phyloP scores from a whole-genome alignment of 768 basidiomycete species.

The Heimioporus sp. region DNA sequence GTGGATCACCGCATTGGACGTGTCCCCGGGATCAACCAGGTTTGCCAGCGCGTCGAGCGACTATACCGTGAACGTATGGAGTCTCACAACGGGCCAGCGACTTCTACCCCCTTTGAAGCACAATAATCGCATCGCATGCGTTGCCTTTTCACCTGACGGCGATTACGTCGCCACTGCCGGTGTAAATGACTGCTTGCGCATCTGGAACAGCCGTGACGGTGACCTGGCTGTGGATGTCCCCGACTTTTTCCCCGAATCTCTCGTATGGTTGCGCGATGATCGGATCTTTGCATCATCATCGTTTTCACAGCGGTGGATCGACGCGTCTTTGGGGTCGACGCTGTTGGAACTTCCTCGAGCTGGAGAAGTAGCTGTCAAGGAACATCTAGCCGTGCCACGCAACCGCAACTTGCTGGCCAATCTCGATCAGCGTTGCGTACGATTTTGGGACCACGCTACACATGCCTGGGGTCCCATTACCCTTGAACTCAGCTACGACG shows the following conservation, averaged over 20 bases:
- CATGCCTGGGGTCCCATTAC: conserved; percentile 1
- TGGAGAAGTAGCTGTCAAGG: not conserved
- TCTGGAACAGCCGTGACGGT: conserved; percentile 13
- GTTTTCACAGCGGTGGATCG: conserved; percentile 11
- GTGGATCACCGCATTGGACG: conserved; percentile 9
- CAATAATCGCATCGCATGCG: conserved; percentile 5
- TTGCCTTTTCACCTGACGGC: conserved; percentile 15
- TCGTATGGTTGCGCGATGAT: conserved; percentile 16
- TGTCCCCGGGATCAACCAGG: conserved; percentile 16
- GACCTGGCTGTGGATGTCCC: not conserved
- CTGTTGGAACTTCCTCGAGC: conserved; percentile 9
- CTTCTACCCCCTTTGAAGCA: conserved; percentile 15
- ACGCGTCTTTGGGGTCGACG: conserved; percentile 4
- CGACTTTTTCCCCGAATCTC: conserved; percentile 8
- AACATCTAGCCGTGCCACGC: conserved; percentile 11
- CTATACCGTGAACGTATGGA: conserved; percentile 5
- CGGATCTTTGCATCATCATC: conserved; percentile 10
- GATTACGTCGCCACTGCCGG: conserved; percentile 12
- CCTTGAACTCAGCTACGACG: conserved; percentile 1
- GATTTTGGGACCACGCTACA: conserved; percentile 8
- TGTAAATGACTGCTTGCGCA: conserved; percentile 3
- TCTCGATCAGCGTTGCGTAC: conserved; percentile 3
- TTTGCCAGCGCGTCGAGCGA: conserved; percentile 13
- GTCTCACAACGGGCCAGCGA: conserved; percentile 7
- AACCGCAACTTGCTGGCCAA: conserved; percentile 1